These are phyloP conservation scores for Thelonectria blattea DNA, from an alignment of 2,329 filamentous ascomycete species.

Conservation along the genomic window DNA sequence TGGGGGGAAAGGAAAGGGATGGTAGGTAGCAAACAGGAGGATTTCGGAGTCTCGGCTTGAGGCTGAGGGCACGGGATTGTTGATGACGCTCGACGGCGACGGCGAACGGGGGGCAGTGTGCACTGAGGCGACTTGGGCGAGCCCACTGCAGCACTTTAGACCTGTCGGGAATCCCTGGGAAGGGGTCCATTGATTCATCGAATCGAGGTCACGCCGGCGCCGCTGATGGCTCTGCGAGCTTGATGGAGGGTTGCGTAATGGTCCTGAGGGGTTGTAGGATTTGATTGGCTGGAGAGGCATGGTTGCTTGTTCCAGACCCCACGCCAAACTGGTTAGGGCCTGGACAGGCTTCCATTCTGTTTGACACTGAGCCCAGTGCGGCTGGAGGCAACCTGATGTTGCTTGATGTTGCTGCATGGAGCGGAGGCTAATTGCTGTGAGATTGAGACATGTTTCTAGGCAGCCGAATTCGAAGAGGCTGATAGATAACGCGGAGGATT, in stretches of 20 bases:
- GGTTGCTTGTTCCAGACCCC: conserved; percentile 5
- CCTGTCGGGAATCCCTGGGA: no score
- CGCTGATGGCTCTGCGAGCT: no score
- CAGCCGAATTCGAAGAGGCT: not conserved
- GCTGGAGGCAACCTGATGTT: conserved; percentile 20
- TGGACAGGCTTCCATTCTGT: not conserved
- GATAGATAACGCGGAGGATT: not conserved
- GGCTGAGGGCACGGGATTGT: conserved; percentile 22
- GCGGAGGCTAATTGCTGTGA: not conserved
- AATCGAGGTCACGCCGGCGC: not conserved
- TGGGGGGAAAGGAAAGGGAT: conserved; percentile 9
- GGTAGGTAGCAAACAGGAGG: conserved; percentile 8
- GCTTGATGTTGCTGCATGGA: not conserved
- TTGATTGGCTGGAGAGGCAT: conserved; percentile 2
- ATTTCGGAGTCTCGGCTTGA: conserved; percentile 16
- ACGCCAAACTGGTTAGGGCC: conserved; percentile 24
- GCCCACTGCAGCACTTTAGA: no score
- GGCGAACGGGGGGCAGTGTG: not conserved
- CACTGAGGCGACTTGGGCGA: no score
- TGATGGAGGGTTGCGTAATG: conserved; percentile 22
- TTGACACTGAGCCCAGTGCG: conserved; percentile 5
- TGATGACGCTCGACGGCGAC: conserved; percentile 30
- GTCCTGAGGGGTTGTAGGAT: not conserved
- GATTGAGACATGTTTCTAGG: not conserved
- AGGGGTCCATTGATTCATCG: not conserved